Percentiles rank a stretch among this genome's conserved stretches.
Conservation (phyloP, 805 yeast species). For the Metschnikowia orientalis region DNA sequence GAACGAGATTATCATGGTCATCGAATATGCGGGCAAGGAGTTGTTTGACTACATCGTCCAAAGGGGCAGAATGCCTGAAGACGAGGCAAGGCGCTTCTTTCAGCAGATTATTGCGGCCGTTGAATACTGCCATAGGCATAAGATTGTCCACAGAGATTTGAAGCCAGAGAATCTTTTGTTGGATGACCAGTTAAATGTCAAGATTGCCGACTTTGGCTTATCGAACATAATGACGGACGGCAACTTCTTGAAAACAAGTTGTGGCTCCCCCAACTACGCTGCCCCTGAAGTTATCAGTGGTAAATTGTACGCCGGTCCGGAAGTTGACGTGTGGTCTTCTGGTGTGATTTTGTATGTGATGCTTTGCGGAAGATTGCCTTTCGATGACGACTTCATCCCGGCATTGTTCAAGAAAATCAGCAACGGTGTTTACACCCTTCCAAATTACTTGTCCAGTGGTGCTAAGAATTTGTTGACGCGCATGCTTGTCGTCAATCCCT, state of each 20-base stretch:
- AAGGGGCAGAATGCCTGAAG: slow-evolving; percentile 86
- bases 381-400: slow-evolving; percentile 95
- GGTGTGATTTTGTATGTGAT: slow-evolving; percentile 93
- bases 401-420: slow-evolving; percentile 88
- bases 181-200: slow-evolving; percentile 87
- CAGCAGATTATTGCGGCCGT: slow-evolving; percentile 97
- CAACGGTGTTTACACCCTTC: slow-evolving; percentile 88
- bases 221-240: slow-evolving; percentile 98
- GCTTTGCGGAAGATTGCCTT: slow-evolving; percentile 93
- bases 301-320: slow-evolving; percentile 94
- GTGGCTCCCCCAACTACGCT: slow-evolving; percentile 96
- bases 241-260: slow-evolving; percentile 86
- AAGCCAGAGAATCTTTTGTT: slow-evolving; percentile 90
- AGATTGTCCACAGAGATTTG: slow-evolving; percentile 93
- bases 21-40: slow-evolving; percentile 95
- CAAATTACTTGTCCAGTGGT: slow-evolving; percentile 79
- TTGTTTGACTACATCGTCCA: slow-evolving; percentile 93
- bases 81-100: slow-evolving; percentile 87
- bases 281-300: slow-evolving; percentile 97
- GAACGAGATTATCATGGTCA: slow-evolving; percentile 95
- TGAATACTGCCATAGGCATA: slow-evolving; percentile 93
- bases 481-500: slow-evolving; percentile 93
- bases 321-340: slow-evolving; percentile 96
- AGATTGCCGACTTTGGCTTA: slow-evolving; percentile 93
- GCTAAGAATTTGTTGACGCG: slow-evolving; percentile 77